Conservation (phyloP, 129 eudicot species). For the Flaveria trinervia region DNA sequence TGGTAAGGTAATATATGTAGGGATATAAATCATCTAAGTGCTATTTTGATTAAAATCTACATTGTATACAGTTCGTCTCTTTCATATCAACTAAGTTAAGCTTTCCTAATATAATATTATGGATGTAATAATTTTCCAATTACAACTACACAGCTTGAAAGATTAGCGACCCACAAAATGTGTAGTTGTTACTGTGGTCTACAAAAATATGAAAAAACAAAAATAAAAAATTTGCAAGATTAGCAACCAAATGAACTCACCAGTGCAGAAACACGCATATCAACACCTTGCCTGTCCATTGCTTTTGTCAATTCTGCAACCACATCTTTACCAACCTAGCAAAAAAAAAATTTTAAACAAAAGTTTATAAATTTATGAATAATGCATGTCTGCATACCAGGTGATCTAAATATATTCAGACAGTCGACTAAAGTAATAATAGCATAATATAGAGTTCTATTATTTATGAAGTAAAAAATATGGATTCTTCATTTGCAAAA, state of each 20-base stretch:
- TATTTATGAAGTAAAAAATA: not conserved
- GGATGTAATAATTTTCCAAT: not conserved
- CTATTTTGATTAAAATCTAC: not conserved
- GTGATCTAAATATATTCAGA: not conserved
- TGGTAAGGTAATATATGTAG: not conserved
- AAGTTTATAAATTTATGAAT: too few species aligned
- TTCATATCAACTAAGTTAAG: not conserved
- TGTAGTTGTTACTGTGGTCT: too few species aligned
- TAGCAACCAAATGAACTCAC: slow-evolving; percentile 44
- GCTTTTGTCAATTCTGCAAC: slow-evolving; percentile 63
- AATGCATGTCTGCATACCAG: not conserved
- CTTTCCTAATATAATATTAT: not conserved
- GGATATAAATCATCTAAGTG: not conserved
- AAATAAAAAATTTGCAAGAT: not conserved
- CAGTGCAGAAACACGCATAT: slow-evolving; percentile 79
- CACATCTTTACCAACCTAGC: slow-evolving; percentile 46
- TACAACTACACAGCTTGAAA: too few species aligned
- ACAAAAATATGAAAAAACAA: too few species aligned
- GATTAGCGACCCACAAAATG: too few species aligned
- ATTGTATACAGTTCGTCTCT: not conserved
- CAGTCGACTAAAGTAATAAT: not conserved
- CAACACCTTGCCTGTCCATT: slow-evolving; percentile 67
- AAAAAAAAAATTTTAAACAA: too few species aligned
- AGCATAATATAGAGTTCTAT: not conserved
- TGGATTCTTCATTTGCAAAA: slow-evolving; percentile 3